A percentile compares a stretch with the other conserved stretches of the same genome.
These are phyloP conservation scores for Saturnispora dispora DNA, from an alignment of 805 yeast genomes.

Conservation along the genomic window DNA sequence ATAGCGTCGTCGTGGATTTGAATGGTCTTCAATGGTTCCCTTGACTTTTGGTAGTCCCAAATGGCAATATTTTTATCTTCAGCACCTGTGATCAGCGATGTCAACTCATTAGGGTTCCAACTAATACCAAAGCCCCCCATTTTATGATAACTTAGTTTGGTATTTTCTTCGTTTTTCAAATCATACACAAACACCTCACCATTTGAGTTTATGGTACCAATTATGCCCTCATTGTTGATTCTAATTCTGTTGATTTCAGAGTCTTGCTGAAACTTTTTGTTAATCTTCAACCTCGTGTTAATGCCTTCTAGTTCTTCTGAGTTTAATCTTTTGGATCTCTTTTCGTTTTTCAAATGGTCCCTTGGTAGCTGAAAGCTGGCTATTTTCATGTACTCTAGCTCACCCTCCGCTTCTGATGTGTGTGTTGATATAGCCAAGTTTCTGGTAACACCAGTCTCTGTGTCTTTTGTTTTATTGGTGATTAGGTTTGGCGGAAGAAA, in stretches of 20 bases:
- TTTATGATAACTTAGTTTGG: conserved; percentile 40
- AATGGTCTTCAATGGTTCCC: conserved; percentile 26
- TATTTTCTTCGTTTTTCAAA: conserved; percentile 13
- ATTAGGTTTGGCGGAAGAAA: conserved; percentile 50
- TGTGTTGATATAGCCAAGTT: conserved; percentile 62
- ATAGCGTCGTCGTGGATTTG: conserved; percentile 48
- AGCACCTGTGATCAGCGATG: conserved; percentile 48
- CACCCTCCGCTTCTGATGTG: conserved; percentile 58
- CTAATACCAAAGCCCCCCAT: conserved; percentile 70
- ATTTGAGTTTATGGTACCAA: conserved; percentile 60
- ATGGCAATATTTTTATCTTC: conserved; percentile 59
- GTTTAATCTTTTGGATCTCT: conserved; percentile 15
- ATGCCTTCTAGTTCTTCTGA: conserved; percentile 27
- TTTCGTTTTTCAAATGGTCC: conserved; percentile 8
- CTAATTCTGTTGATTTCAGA: conserved; percentile 70
- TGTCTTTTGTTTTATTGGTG: conserved; percentile 19
- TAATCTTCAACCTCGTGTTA: conserved; percentile 49
- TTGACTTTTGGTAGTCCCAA: conserved; percentile 39
- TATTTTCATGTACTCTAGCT: conserved; percentile 46
- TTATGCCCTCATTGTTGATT: conserved; percentile 41
- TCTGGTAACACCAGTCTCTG: conserved; percentile 29
- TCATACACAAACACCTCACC: conserved; percentile 55
- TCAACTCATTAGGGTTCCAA: conserved; percentile 46
- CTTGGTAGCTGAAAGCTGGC: conserved; percentile 53
- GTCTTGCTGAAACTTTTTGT: conserved; percentile 50